These are phyloP conservation scores for Sporothrix variecibatus DNA, from an alignment of 2,329 filamentous ascomycete genomes.

Conservation along the genomic window DNA sequence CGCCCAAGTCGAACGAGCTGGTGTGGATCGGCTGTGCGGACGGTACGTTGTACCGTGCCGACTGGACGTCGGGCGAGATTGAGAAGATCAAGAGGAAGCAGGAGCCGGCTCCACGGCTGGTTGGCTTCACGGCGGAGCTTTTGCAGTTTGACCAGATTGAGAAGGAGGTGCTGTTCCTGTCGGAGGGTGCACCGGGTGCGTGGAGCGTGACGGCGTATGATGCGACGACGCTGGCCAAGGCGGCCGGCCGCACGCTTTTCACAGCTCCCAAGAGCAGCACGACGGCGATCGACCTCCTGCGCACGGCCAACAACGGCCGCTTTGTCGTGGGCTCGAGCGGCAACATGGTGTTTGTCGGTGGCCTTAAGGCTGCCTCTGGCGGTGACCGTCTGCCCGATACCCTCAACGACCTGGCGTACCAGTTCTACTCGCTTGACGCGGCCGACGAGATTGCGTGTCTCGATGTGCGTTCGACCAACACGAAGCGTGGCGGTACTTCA, in stretches of 20 bases:
- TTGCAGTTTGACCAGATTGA: conserved; percentile 40
- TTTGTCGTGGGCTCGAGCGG: conserved; percentile 59
- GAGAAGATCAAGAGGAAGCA: conserved; percentile 45
- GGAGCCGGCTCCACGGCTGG: conserved; percentile 44
- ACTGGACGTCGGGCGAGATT: conserved; percentile 55
- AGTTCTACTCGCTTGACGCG: conserved; percentile 60
- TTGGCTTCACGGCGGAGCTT: conserved; percentile 48
- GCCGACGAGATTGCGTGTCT: conserved; percentile 67
- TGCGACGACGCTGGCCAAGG: conserved; percentile 19
- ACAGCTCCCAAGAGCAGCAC: conserved; percentile 18
- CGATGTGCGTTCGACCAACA: conserved; percentile 57
- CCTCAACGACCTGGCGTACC: conserved; percentile 52
- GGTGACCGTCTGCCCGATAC: conserved; percentile 36
- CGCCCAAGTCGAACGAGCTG: conserved; percentile 47
- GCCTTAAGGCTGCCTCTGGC: conserved; percentile 39
- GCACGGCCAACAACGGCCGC: conserved; percentile 53
- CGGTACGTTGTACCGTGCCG: conserved; percentile 57
- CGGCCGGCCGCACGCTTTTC: conserved; percentile 27
- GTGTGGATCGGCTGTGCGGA: conserved; percentile 63
- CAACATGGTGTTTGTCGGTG: conserved; percentile 63
- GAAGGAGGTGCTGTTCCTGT: conserved; percentile 51
- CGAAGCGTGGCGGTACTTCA: conserved; percentile 34
- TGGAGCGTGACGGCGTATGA: conserved; percentile 52
- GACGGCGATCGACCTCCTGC: conserved; percentile 49
- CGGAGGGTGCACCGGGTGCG: conserved; percentile 43